Evolutionary conservation across 805 yeast species (phyloP).

Genomic region (Alloascoidea hylecoeti): DNA sequence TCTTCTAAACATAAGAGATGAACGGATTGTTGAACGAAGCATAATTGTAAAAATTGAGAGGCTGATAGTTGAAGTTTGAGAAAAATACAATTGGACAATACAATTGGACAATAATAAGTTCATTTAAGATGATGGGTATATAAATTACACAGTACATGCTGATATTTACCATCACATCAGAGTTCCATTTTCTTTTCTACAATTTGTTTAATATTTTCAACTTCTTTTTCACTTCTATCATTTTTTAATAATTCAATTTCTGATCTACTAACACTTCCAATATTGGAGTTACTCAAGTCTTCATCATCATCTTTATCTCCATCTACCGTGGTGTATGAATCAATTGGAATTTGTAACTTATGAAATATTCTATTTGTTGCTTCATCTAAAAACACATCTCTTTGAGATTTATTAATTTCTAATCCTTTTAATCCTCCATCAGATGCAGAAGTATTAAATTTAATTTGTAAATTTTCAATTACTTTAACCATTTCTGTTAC

Average conservation of each 20-base stretch:
- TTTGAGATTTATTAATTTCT: background rate
- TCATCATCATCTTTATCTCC: background rate
- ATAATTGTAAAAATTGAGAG: no score
- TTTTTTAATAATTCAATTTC: background rate
- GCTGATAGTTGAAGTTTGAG: no score
- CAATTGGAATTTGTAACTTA: no score
- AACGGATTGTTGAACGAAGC: background rate
- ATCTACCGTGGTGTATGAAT: no score
- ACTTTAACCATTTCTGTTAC: background rate
- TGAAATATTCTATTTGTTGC: background rate
- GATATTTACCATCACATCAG: no score
- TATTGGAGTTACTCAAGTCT: background rate
- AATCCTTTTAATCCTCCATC: background rate
- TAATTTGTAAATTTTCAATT: background rate
- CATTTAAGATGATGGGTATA: no score
- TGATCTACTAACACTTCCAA: background rate
- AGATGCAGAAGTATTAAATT: background rate
- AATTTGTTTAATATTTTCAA: background rate
- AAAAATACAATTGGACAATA: no score
- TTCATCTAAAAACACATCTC: conserved; percentile 1
- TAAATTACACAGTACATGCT: no score
- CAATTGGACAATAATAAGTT: no score
- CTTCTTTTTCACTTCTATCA: background rate
- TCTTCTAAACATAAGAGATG: background rate
- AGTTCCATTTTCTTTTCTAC: no score